Conservation (phyloP, 1,284 basidiomycete species). For the Ustilago bromivora region DNA sequence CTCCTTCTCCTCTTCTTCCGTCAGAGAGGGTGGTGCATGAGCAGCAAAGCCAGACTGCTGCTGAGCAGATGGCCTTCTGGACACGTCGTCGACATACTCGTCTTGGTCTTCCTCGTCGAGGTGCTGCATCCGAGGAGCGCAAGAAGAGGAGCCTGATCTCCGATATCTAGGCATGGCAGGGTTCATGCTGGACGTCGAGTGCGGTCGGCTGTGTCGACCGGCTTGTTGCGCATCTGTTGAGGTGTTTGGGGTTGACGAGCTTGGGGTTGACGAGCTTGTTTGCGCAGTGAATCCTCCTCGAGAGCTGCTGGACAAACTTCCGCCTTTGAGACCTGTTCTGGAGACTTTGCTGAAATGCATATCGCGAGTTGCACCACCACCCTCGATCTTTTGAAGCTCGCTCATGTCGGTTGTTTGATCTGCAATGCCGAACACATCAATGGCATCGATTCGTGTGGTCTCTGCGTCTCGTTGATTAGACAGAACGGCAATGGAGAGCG, state of each 20-base stretch:
- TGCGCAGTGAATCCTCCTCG: conserved; percentile 14
- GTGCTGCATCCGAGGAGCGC: conserved; percentile 42
- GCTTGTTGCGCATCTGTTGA: conserved; percentile 27
- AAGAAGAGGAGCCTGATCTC: conserved; percentile 23
- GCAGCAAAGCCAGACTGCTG: conserved; percentile 24
- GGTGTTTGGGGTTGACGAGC: conserved; percentile 43
- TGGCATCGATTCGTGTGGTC: conserved; percentile 80
- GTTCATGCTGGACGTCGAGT: conserved; percentile 39
- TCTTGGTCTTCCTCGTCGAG: conserved; percentile 36
- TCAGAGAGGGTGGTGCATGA: conserved; percentile 32
- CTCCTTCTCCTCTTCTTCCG: conserved; percentile 70
- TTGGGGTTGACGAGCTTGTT: conserved; percentile 43
- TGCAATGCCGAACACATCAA: conserved; percentile 79
- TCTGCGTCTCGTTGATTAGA: conserved; percentile 81
- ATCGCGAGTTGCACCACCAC: conserved; percentile 29
- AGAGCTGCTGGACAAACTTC: conserved; percentile 67
- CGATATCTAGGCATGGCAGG: conserved; percentile 21
- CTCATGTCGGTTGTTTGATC: conserved; percentile 74
- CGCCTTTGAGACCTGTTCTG: conserved; percentile 75
- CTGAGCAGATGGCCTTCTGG: conserved; percentile 3
- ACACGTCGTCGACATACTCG: conserved; percentile 1
- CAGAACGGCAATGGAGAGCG: conserved; percentile 78
- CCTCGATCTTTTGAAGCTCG: conserved; percentile 55
- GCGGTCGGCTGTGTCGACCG: conserved; percentile 31
- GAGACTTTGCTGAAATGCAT: conserved; percentile 18